These are phyloP conservation scores for Megacollybia platyphylla DNA, from an alignment of 1,284 basidiomycete species.

Conservation along the genomic window DNA sequence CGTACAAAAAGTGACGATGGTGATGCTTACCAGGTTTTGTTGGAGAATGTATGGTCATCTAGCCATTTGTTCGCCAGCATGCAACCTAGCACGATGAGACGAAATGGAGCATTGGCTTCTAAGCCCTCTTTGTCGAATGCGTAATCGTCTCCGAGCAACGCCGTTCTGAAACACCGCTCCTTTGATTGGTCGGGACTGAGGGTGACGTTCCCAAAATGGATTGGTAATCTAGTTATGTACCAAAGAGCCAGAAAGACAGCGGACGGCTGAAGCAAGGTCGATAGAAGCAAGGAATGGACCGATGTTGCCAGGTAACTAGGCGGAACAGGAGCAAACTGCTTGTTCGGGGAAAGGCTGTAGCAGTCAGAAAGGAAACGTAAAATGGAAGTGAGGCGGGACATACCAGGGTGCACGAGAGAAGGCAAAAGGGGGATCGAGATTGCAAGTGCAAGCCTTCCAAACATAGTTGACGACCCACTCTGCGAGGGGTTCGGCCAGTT, in stretches of 20 bases:
- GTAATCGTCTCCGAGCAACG: slow-evolving; percentile 40
- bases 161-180: slow-evolving; percentile 49
- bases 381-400: slow-evolving; percentile 16
- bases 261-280: slow-evolving; percentile 72
- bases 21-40: slow-evolving; percentile 73
- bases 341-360: slow-evolving; percentile 18
- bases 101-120: slow-evolving; percentile 52
- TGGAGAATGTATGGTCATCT: slow-evolving; percentile 86
- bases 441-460: slow-evolving; percentile 68
- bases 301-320: slow-evolving; percentile 47
- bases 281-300: slow-evolving; percentile 60
- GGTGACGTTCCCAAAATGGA: slow-evolving; percentile 35
- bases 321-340: slow-evolving; percentile 30
- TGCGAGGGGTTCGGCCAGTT: slow-evolving; percentile 59
- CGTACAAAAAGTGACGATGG: slow-evolving; percentile 3
- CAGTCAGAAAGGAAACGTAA: slow-evolving; percentile 13
- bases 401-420: slow-evolving; percentile 32
- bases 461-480: slow-evolving; percentile 68
- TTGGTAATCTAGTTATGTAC: slow-evolving; percentile 72
- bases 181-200: slow-evolving; percentile 35
- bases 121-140: slow-evolving; percentile 36
- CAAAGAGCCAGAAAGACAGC: slow-evolving; percentile 70
- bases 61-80: slow-evolving; percentile 89
- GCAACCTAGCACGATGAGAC: slow-evolving; percentile 69
- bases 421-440: slow-evolving; percentile 37